Evolutionary conservation across 164 flowering plant species (phyloP), one percentile per base, ranked within the genome.

Genomic region (Chimonanthus praecox): DNA sequence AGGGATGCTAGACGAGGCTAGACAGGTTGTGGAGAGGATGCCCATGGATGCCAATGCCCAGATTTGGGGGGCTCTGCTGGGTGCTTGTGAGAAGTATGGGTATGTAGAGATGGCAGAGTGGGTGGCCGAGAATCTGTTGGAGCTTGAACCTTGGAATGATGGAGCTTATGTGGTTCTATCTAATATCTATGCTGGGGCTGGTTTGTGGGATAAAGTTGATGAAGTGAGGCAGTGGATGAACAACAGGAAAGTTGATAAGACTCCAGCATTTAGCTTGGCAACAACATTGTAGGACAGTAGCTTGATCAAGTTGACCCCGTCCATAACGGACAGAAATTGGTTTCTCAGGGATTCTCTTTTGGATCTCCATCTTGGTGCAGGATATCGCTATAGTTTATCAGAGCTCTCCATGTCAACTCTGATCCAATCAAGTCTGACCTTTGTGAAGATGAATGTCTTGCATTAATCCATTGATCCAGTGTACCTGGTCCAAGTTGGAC

Each of bases 141-240:
- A 85, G 54, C 74, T 90, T 74, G 92, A 90, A 65, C 90, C 96
- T 15, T 83, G 87, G 87, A 88, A 84, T 77, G 89, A 87, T 76
- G 96, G 92, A 69, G 89, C 80, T 72, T 87, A 77, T 80, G 89
- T 88, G 47, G 90, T 86, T 63, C 74, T 89, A 60, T 88, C 92
- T 4, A 89, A 90, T 72, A 86, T 89, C 13, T 89, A 89, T 81
- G 96, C 93, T 1, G 78, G 72, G 47, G 82, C 76, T 73, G 83
- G 87, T 60, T 64, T 86, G 86, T 88, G 94, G 94, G 79, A 61
- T 68, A 85, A 87, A 71, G 91, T 87, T 69, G 84, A 75, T 76
- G 77, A 73, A 76, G 61, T 87, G 6, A 88, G 96, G 76, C 67
- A 61, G 64, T 9, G 79, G 64, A 86, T 88, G 90, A 84, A 77